Conservation (phyloP, 495 filamentous ascomycete genomes). For the Penicillium turbatum region DNA sequence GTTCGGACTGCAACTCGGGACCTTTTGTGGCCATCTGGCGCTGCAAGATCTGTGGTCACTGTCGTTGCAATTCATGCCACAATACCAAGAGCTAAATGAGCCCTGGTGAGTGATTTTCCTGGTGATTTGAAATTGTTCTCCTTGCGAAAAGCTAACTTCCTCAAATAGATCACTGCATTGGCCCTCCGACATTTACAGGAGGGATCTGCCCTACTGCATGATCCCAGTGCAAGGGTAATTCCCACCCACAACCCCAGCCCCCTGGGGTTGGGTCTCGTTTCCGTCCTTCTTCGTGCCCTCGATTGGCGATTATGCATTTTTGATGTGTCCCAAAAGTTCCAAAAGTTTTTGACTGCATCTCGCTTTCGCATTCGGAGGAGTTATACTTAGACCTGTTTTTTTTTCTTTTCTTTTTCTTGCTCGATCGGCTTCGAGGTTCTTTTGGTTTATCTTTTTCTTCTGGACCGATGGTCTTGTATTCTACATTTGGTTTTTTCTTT, state of each 20-base stretch:
- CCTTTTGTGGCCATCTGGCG: conserved; percentile 48
- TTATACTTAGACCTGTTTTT: conserved; percentile 12
- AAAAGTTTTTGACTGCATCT: conserved; percentile 15
- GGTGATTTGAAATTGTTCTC: not conserved
- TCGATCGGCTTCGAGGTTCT: not conserved
- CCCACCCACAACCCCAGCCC: not conserved
- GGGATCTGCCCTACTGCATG: conserved; percentile 4
- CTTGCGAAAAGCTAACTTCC: conserved; percentile 2
- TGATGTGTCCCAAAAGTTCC: conserved; percentile 15
- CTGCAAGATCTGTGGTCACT: conserved; percentile 47
- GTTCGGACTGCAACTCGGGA: conserved; percentile 49
- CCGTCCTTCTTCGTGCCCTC: not conserved
- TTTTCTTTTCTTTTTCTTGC: not conserved
- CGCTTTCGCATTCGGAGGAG: conserved; percentile 16
- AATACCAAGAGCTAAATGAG: conserved; percentile 36
- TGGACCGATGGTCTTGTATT: not conserved
- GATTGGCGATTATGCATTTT: conserved; percentile 12
- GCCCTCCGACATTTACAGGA: not conserved
- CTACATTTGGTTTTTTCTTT: not conserved
- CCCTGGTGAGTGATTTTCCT: not conserved
- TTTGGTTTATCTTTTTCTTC: not conserved
- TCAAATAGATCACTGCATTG: not conserved
- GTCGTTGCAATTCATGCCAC: conserved; percentile 45
- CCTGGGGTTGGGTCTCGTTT: conserved; percentile 1
- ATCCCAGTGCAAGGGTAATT: conserved; percentile 1